Evolutionary conservation across 73 alveolate genomes (phyloP).

Genomic region (Tetrahymena malaccensis): DNA sequence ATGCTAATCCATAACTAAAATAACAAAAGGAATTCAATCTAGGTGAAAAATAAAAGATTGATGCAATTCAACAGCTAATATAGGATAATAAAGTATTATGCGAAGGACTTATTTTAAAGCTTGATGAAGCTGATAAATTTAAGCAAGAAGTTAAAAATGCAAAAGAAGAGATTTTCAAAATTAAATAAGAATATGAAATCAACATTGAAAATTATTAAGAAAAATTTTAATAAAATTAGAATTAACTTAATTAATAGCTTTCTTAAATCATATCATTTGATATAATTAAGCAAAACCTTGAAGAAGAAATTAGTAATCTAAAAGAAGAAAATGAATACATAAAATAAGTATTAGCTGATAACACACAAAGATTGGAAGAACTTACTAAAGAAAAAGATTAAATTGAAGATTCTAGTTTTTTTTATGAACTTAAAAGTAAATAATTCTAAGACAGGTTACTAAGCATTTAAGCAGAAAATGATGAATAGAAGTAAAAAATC

Average conservation of each 20-base stretch:
- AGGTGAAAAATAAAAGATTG: not conserved
- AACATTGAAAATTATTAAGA: not conserved
- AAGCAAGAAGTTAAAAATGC: not conserved
- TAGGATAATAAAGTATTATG: not conserved
- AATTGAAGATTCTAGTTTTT: not conserved
- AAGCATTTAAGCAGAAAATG: not conserved
- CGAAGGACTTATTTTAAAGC: not conserved
- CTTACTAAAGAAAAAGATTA: not conserved
- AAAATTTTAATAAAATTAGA: not conserved
- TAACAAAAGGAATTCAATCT: not conserved
- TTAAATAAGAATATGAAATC: not conserved
- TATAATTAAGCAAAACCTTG: not conserved
- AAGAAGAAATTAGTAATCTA: not conserved
- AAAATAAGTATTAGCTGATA: not conserved
- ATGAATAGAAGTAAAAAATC: not conserved
- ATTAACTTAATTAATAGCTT: not conserved
- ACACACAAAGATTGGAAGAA: not conserved
- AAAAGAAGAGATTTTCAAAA: not conserved
- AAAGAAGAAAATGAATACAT: not conserved
- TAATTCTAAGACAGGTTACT: not conserved
- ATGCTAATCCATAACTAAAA: not conserved
- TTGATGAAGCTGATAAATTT: not conserved
- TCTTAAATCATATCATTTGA: not conserved
- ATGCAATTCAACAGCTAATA: not conserved
- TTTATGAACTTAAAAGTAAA: not conserved